These are phyloP conservation scores for Chalaropsis ovoidea DNA, from an alignment of 2,329 filamentous ascomycete species.

Conservation along the genomic window DNA sequence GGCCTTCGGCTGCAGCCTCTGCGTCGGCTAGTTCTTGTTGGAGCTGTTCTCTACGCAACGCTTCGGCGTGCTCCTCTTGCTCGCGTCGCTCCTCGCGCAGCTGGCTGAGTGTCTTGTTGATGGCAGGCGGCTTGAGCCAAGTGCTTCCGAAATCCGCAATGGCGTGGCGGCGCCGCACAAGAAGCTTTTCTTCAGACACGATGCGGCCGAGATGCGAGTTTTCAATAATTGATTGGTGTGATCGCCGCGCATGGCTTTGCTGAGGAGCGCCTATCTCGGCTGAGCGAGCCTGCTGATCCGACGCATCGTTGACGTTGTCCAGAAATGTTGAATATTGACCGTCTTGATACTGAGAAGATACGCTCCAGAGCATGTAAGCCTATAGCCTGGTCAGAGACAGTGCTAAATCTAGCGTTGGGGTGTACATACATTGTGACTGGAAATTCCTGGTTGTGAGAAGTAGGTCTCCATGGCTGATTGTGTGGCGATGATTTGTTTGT, in stretches of 20 bases:
- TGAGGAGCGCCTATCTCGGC: conserved; percentile 25
- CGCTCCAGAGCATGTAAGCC: conserved; percentile 67
- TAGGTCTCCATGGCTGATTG: conserved; percentile 36
- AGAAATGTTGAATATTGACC: conserved; percentile 33
- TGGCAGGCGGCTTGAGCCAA: conserved; percentile 84
- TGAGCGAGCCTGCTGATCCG: conserved; percentile 31
- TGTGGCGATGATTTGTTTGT: conserved; percentile 1
- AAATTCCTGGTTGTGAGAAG: conserved; percentile 54
- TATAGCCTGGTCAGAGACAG: conserved; percentile 31
- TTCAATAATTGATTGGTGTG: conserved; percentile 40
- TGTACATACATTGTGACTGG: conserved; percentile 56
- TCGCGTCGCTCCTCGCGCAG: conserved; percentile 83
- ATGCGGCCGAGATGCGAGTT: conserved; percentile 58
- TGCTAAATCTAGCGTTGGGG: background rate
- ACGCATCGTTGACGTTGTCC: conserved; percentile 30
- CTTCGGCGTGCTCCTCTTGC: conserved; percentile 71
- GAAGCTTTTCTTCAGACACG: conserved; percentile 62
- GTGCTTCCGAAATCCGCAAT: conserved; percentile 77
- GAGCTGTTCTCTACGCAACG: conserved; percentile 58
- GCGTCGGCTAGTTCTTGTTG: conserved; percentile 66
- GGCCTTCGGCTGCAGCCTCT: conserved; percentile 38
- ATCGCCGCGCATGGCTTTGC: conserved; percentile 31
- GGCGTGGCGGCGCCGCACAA: conserved; percentile 66
- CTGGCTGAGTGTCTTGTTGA: conserved; percentile 81
- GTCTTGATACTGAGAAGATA: conserved; percentile 47